Conservation (phyloP, 2,329 filamentous ascomycete species). For the Xylaria sp. region DNA sequence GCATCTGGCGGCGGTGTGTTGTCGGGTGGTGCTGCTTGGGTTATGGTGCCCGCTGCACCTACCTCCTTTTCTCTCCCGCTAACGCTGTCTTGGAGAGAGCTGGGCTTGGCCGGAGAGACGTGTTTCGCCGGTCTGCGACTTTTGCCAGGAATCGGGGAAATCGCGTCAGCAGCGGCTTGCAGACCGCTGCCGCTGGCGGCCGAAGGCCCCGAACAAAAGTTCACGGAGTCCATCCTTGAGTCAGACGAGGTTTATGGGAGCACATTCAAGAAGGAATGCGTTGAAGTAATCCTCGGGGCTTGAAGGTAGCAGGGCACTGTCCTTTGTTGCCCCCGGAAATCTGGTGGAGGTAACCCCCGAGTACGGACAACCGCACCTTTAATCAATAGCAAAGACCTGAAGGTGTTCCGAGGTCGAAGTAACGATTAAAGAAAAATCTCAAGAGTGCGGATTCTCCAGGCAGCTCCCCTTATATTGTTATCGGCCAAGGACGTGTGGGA, state of each 20-base stretch:
- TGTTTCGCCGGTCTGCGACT: constrained; percentile 34
- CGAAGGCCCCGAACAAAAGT: background rate
- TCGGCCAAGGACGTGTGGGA: background rate
- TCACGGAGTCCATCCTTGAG: background rate
- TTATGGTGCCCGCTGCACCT: background rate
- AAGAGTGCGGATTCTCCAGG: background rate
- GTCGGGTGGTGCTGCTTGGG: background rate
- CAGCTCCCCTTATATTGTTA: background rate
- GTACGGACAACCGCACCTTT: background rate
- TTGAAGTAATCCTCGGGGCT: background rate
- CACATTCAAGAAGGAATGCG: too few species aligned
- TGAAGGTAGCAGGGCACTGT: background rate
- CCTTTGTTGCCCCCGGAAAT: too few species aligned
- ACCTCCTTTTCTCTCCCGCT: background rate
- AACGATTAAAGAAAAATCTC: background rate
- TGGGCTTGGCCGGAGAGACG: background rate
- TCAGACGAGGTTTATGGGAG: too few species aligned
- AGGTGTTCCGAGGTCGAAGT: background rate
- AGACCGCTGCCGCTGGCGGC: background rate
- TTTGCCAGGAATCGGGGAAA: background rate
- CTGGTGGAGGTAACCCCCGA: background rate
- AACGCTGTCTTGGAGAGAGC: background rate
- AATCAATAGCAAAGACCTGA: background rate
- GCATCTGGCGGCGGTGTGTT: constrained; percentile 4
- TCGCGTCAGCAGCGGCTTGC: background rate